phyloP scores from a whole-genome alignment of 202 grass and related monocot genomes.

The Brachypodium distachyon region DNA sequence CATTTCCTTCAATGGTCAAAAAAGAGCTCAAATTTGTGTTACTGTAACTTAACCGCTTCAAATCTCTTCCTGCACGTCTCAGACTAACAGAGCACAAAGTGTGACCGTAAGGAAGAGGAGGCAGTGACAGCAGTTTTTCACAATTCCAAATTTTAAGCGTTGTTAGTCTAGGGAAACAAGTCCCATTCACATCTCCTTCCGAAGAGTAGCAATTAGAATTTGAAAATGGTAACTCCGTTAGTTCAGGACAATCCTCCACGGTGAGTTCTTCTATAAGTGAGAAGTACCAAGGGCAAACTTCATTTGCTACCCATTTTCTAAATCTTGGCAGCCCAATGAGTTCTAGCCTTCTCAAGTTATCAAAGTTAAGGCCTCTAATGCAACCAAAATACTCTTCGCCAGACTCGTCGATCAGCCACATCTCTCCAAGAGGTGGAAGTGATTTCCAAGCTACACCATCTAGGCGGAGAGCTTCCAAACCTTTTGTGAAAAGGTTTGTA shows the following conservation, averaged over 20 bases:
- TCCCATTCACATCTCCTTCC: not conserved
- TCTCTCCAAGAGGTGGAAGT: not conserved
- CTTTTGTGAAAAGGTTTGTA: not conserved
- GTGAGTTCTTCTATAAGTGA: not conserved
- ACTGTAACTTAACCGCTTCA: rapidly evolving
- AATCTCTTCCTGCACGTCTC: not conserved
- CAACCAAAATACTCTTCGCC: not conserved
- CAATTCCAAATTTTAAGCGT: not conserved
- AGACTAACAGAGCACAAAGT: not conserved
- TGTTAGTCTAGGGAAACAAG: not conserved
- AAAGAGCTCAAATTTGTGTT: not conserved
- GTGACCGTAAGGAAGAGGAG: not conserved
- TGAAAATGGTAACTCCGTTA: not conserved
- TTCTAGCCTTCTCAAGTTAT: not conserved
- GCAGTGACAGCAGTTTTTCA: not conserved
- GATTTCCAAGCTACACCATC: not conserved
- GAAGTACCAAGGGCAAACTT: not conserved
- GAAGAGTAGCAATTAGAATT: not conserved
- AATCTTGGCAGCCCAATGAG: not conserved
- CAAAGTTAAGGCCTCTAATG: not conserved
- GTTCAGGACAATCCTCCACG: not conserved
- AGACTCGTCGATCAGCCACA: not conserved
- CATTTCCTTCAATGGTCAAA: not conserved
- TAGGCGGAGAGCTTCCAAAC: not conserved
- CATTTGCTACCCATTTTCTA: not conserved